Percentiles rank a stretch among this genome's conserved stretches.
phyloP scores from a whole-genome alignment of 1,284 basidiomycete genomes.

The Earliella scabrosa region DNA sequence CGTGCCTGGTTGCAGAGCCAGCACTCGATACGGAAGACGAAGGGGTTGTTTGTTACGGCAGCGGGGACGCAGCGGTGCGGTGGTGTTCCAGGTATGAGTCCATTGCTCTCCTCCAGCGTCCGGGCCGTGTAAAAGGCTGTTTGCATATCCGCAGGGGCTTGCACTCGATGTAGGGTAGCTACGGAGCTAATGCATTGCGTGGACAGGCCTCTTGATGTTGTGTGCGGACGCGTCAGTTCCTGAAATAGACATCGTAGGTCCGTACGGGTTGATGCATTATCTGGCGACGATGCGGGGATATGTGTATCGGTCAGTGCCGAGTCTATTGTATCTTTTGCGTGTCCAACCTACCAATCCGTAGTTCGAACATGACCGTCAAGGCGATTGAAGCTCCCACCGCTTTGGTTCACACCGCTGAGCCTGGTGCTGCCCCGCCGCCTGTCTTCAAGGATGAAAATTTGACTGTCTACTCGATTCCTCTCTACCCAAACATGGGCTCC shows the following conservation, averaged over 20 bases:
- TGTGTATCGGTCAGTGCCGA: slow-evolving; percentile 57
- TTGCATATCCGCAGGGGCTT: neutral
- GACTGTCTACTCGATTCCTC: slow-evolving; percentile 64
- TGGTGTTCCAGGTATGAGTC: slow-evolving; percentile 71
- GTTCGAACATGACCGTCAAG: slow-evolving; percentile 53
- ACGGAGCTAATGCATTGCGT: neutral
- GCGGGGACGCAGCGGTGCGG: slow-evolving; percentile 61
- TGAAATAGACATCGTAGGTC: slow-evolving; percentile 70
- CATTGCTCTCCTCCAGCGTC: neutral
- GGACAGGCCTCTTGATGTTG: slow-evolving; percentile 83
- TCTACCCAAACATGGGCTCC: slow-evolving; percentile 36
- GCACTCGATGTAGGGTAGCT: neutral
- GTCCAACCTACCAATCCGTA: slow-evolving; percentile 28
- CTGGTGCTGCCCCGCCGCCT: slow-evolving; percentile 29
- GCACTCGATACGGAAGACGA: slow-evolving; percentile 65
- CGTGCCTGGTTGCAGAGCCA: slow-evolving; percentile 73
- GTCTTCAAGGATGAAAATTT: slow-evolving; percentile 69
- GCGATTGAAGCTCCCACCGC: slow-evolving; percentile 49
- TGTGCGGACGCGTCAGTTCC: slow-evolving; percentile 73
- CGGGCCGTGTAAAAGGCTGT: neutral
- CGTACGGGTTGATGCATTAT: slow-evolving; percentile 70
- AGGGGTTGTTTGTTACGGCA: slow-evolving; percentile 76
- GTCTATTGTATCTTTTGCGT: neutral
- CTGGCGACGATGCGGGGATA: slow-evolving; percentile 74
- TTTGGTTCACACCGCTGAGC: slow-evolving; percentile 11